Evolutionary conservation across 2,329 filamentous ascomycete genomes (phyloP), one percentile per base, ranked within the genome.

Genomic region (Huntiella moniliformis): DNA sequence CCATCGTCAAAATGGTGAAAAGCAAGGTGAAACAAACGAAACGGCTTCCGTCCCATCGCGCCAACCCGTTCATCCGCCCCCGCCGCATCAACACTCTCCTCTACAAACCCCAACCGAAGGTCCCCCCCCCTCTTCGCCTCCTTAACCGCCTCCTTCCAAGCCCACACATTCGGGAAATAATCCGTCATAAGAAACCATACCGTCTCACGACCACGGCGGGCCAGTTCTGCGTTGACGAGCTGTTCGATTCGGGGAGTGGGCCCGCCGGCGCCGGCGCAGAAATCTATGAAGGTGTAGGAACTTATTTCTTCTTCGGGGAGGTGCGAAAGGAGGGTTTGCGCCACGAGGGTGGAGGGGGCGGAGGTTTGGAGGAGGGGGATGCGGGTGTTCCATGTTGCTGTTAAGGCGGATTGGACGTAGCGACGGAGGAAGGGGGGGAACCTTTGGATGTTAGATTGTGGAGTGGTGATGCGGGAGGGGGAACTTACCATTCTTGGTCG

Each of bases 1-100:
- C 61, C 60, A 54, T 85, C 77, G 51, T 76, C 70, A 53, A 86
- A 86, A 61, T 86, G 81, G 59, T 86, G 82, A 55, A 87, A 87
- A 1, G 79, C 73, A 2, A 84, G 65, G 56, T 79, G 82, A 58
- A 82, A 86, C 42, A 85, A 61, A 4, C 81, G 67, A 56, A 84
- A 79, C 16, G 82, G 69, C 55, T 67, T 69, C 42, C 63, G 64
- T 3, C 61, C 63, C 13, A 53, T 45, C 12, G 13, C 32, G 3
- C 56, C 54, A 40, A 71, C 60, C 31, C 77, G 58, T 36, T 66
- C 59, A 31, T 59, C 54, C n/a, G 77, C 73, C 1, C 72, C 74
- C 43, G 67, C 61, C 8, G 82, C 81, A 60, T 86, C 78, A 0
- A 86, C 73, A 11, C 74, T 63, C 32, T 69, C 58, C 0, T 66